Conservation (phyloP, 2,329 filamentous ascomycete species). For the Hymenoscyphus occultus region DNA sequence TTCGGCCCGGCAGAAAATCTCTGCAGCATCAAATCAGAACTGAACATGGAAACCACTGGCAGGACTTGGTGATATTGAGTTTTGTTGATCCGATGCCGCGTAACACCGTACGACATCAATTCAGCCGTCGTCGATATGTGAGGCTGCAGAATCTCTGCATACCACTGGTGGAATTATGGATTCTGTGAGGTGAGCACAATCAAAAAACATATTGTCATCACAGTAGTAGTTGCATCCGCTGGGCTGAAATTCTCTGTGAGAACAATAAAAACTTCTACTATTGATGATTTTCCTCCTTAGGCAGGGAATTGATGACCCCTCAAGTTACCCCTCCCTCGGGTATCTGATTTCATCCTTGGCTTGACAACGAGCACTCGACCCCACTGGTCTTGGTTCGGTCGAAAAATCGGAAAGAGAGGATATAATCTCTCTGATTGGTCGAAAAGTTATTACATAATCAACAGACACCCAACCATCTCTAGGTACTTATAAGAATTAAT, state of each 20-base stretch:
- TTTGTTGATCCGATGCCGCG: not conserved
- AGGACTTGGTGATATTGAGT: not conserved
- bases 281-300: too few relatives aligned
- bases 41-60: not conserved
- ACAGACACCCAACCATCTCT: too few relatives aligned
- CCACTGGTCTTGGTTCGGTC: too few relatives aligned
- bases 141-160: not conserved
- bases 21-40: not conserved
- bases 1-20: slow-evolving; percentile 4
- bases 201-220: not conserved
- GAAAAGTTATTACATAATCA: too few relatives aligned
- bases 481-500: too few relatives aligned
- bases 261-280: too few relatives aligned
- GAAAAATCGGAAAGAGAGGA: too few relatives aligned
- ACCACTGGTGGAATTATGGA: not conserved
- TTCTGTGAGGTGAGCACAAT: not conserved
- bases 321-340: too few relatives aligned
- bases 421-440: too few relatives aligned
- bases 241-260: not conserved
- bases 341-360: too few relatives aligned
- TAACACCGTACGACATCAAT: not conserved
- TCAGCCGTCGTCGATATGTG: not conserved
- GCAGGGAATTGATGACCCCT: too few relatives aligned
- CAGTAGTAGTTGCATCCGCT: not conserved
- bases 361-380: too few relatives aligned